Percentiles rank a stretch among this genome's conserved stretches.
These are phyloP conservation scores for Penicillium parvum DNA, from an alignment of 495 filamentous ascomycete species.

Conservation along the genomic window DNA sequence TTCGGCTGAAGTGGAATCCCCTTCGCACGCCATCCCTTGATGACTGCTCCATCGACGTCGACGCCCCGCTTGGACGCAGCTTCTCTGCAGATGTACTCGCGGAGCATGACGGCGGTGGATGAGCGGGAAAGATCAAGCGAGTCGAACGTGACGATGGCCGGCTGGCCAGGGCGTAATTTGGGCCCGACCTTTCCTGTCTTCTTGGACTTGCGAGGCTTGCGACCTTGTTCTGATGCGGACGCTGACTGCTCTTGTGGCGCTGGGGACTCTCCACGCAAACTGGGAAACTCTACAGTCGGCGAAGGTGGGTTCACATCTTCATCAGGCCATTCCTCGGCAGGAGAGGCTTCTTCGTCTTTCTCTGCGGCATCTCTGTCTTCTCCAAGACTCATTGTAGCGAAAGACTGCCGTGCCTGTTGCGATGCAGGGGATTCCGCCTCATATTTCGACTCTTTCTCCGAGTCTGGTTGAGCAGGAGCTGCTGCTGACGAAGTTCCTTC, in stretches of 20 bases:
- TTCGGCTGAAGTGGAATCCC: constrained; percentile 77
- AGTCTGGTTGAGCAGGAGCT: neutral
- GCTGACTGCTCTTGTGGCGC: neutral
- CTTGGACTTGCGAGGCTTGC: constrained; percentile 20
- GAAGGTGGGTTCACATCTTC: constrained; percentile 20
- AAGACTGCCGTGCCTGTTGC: constrained; percentile 16
- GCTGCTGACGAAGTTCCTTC: neutral
- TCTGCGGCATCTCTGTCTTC: constrained; percentile 1
- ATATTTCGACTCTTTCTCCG: constrained; percentile 3
- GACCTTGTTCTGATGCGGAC: constrained; percentile 1
- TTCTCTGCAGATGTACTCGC: constrained; percentile 73
- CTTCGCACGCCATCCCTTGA: constrained; percentile 64
- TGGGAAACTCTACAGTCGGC: constrained; percentile 10
- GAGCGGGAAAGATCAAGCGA: constrained; percentile 65
- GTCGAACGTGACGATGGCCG: constrained; percentile 84
- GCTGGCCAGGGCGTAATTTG: constrained; percentile 34
- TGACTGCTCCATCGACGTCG: constrained; percentile 44
- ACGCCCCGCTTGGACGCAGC: constrained; percentile 62
- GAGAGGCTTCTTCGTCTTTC: constrained; percentile 3
- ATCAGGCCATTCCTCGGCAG: constrained; percentile 25
- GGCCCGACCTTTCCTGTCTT: constrained; percentile 27
- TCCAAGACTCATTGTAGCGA: constrained; percentile 26
- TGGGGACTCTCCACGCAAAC: neutral
- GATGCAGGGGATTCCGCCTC: constrained; percentile 13
- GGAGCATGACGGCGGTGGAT: constrained; percentile 58